A percentile compares a stretch with the other conserved stretches of the same genome.
phyloP scores from a whole-genome alignment of 1,139 yeast species.

The Candida sp. region DNA sequence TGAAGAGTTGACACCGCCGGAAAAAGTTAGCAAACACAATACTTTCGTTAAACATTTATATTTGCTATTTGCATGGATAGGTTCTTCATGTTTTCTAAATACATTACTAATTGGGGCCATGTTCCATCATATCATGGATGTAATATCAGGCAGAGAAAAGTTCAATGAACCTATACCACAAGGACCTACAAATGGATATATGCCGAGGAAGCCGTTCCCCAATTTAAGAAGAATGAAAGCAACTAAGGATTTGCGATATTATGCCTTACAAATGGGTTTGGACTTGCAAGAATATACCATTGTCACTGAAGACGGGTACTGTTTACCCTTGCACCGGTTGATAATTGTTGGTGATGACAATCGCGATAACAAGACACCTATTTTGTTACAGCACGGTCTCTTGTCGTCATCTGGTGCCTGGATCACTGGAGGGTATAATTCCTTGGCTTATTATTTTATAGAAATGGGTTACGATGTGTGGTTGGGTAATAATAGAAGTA shows the following conservation, averaged over 20 bases:
- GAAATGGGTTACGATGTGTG: constrained; percentile 82
- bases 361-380: constrained; percentile 45
- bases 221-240: constrained; percentile 25
- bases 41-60: constrained; percentile 15
- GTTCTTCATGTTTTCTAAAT: constrained; percentile 26
- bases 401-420: constrained; percentile 85
- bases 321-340: constrained; percentile 61
- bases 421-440: constrained; percentile 72
- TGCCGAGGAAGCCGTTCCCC: constrained; percentile 28
- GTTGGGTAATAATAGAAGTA: constrained; percentile 91
- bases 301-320: constrained; percentile 78
- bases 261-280: constrained; percentile 58
- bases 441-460: constrained; percentile 64
- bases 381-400: constrained; percentile 80
- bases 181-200: constrained; percentile 14
- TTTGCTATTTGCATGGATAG: constrained; percentile 22
- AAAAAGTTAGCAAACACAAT: constrained; percentile 11
- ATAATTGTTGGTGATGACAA: constrained; percentile 42
- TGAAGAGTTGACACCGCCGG: constrained; percentile 7
- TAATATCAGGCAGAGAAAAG: constrained; percentile 21
- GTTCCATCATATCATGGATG: constrained; percentile 22
- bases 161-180: constrained; percentile 11
- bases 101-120: constrained; percentile 23
- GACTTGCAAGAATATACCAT: constrained; percentile 58
- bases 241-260: constrained; percentile 49